Base-by-base conservation (phyloP, 225 moss, liverwort and hornwort species). In the Physcomitrium patens region DNA sequence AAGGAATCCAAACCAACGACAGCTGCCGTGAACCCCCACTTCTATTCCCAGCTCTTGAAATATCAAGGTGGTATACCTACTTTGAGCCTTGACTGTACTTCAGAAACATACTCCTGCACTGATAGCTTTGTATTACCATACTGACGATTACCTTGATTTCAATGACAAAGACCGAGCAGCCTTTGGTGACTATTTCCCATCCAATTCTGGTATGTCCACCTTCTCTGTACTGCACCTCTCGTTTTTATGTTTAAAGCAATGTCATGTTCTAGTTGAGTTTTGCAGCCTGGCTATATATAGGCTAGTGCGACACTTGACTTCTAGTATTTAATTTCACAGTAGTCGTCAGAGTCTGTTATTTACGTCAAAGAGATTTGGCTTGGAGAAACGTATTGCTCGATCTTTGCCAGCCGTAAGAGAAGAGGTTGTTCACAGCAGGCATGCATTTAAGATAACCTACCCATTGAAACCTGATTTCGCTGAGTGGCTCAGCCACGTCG, bases 41-140 rank as follows among this genome's bases (percentile, higher is more conserved):
- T 24, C 61, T 57, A 44, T 22, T 64, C 11, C 49, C 50, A 78
- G 28, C 65, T 71, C 71, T 65, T 63, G 50, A 59, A 24, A 63
- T 49, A 66, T 55, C 59, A 62, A 47, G 23, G 12, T 50, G 45
- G 31, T 57, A 20, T 44, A 12, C 60, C 48, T 26, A 41, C 62
- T 47, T 69, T 58, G 63, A 69, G 62, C 61, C 47, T 63, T 69
- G 24, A 53, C 20, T 73, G 28, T 55, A 54, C 63, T 23, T 60
- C 20, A 69, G 65, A 31, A 73, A 61, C 68, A 41, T 48, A 49
- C 73, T 26, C 77, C 60, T 57, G 26, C 19, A 61, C 47, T 69
- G 62, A 63, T 75, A 81, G 75, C 72, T 78, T 64, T 81, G 78
- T 78, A 81, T 72, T 68, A 68, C 75, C 26, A 78, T 65, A 72